These are phyloP conservation scores for Solanum chacoense DNA, from an alignment of 305 asterid genomes.

Conservation along the genomic window DNA sequence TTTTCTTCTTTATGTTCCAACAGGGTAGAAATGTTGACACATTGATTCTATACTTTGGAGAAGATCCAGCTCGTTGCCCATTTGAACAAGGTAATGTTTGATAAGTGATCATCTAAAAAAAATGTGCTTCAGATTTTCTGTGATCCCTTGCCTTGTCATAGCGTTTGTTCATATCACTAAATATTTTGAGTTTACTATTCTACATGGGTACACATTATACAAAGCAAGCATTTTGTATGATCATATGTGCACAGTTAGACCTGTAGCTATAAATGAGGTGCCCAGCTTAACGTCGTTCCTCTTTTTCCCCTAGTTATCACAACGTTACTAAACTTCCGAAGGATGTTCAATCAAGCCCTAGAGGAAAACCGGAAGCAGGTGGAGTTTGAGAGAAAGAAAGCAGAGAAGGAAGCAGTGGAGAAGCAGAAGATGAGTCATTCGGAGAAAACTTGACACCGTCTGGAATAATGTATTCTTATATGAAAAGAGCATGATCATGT, in stretches of 20 bases:
- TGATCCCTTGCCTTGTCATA: not conserved
- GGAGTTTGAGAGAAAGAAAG: conserved; percentile 77
- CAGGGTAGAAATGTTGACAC: conserved; percentile 94
- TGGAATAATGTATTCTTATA: conserved; percentile 9
- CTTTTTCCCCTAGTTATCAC: conserved; percentile 43
- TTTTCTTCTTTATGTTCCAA: not conserved
- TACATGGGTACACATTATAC: not conserved
- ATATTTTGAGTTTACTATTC: not conserved
- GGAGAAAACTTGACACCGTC: conserved; percentile 16
- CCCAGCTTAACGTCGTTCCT: not conserved
- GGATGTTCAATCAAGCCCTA: conserved; percentile 70
- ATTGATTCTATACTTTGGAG: conserved; percentile 84
- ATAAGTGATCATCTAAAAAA: not conserved
- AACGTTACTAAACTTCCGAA: conserved; percentile 64
- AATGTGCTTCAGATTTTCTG: not conserved
- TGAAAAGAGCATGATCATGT: not conserved
- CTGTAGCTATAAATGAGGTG: not conserved
- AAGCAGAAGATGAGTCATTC: conserved; percentile 35
- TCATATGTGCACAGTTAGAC: not conserved
- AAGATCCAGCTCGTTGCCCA: conserved; percentile 88
- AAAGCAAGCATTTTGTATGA: not conserved
- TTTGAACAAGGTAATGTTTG: conserved; percentile 70
- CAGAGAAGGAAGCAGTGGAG: conserved; percentile 71
- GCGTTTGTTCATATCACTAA: not conserved
- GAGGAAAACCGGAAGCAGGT: conserved; percentile 84